Evolutionary conservation across 2,329 filamentous ascomycete species (phyloP).

Genomic region (Alternaria panax): DNA sequence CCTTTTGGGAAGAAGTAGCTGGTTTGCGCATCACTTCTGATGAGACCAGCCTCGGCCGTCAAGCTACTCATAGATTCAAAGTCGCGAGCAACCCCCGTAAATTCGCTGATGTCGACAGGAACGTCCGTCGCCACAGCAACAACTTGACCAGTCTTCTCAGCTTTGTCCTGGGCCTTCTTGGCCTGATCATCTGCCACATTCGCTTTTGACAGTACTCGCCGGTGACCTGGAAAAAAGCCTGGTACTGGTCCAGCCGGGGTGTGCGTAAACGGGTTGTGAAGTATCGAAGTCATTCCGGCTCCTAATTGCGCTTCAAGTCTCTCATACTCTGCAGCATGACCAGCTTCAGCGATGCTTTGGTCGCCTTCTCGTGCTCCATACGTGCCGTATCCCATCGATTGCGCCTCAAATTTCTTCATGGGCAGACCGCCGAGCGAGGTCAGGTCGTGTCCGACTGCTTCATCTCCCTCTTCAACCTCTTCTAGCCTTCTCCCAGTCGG

Average conservation of each 20-base stretch:
- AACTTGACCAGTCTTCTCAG: constrained; percentile 54
- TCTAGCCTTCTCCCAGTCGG: constrained; percentile 19
- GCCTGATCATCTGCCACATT: constrained; percentile 29
- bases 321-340: constrained; percentile 47
- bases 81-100: constrained; percentile 43
- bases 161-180: constrained; percentile 52
- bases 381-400: constrained; percentile 15
- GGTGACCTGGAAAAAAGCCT: constrained; percentile 27
- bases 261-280: constrained; percentile 46
- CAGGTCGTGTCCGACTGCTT: constrained; percentile 38
- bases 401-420: constrained; percentile 34
- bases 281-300: constrained; percentile 46
- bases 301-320: constrained; percentile 47
- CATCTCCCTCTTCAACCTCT: constrained; percentile 42
- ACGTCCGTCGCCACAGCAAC: constrained; percentile 53
- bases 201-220: constrained; percentile 27
- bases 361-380: constrained; percentile 28
- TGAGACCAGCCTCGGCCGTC: constrained; percentile 23
- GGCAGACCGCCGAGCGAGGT: constrained; percentile 39
- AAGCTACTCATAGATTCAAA: constrained; percentile 42
- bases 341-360: constrained; percentile 38
- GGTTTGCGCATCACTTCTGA: constrained; percentile 34
- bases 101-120: constrained; percentile 54
- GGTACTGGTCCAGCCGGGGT: constrained; percentile 19
- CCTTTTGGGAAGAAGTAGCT: constrained; percentile 51